Conservation (phyloP, 129 eudicot species). For the Escallonia herrerae region DNA sequence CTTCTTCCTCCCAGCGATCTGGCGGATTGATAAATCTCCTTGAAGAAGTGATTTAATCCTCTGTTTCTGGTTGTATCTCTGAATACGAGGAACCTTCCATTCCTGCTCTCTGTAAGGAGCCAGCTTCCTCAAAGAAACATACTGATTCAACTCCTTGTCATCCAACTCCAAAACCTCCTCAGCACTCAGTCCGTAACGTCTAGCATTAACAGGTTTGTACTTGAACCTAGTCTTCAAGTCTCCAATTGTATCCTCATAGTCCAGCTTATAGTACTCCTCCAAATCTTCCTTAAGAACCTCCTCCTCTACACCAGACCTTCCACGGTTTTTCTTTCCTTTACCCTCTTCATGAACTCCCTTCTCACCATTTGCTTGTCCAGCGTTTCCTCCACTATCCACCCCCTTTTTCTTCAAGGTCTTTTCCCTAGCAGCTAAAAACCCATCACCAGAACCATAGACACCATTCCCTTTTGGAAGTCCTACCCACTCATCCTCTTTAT, state of each 20-base stretch:
- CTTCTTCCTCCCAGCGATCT: slow-evolving; percentile 17
- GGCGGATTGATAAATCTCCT: slow-evolving; percentile 24
- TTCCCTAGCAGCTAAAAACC: slow-evolving; percentile 45
- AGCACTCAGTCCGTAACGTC: slow-evolving; percentile 47
- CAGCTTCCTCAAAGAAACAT: slow-evolving; percentile 67
- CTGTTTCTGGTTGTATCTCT: slow-evolving; percentile 39
- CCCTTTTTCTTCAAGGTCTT: slow-evolving; percentile 23
- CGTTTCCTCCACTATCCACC: slow-evolving; percentile 5
- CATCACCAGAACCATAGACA: slow-evolving; percentile 28
- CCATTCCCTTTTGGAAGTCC: slow-evolving; percentile 74
- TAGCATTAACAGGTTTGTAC: slow-evolving; percentile 61
- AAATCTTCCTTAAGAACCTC: slow-evolving; percentile 45
- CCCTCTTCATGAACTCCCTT: slow-evolving; percentile 21
- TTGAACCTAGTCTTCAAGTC: slow-evolving; percentile 75
- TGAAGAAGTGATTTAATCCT: slow-evolving; percentile 27
- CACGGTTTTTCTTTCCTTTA: slow-evolving; percentile 52
- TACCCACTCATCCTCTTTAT: slow-evolving; percentile 71
- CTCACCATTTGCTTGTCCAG: slow-evolving; percentile 20
- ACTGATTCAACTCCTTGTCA: slow-evolving; percentile 81
- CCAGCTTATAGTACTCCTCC: slow-evolving; percentile 76
- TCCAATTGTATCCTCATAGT: slow-evolving; percentile 78
- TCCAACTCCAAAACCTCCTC: slow-evolving; percentile 51
- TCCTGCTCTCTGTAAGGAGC: slow-evolving; percentile 83
- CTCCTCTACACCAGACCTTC: slow-evolving; percentile 33
- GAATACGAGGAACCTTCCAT: slow-evolving; percentile 57